A percentile compares a stretch with the other conserved stretches of the same genome.
Evolutionary conservation across 306 rosid genomes (phyloP).

Genomic region (Ammopiptanthus mongolicus): DNA sequence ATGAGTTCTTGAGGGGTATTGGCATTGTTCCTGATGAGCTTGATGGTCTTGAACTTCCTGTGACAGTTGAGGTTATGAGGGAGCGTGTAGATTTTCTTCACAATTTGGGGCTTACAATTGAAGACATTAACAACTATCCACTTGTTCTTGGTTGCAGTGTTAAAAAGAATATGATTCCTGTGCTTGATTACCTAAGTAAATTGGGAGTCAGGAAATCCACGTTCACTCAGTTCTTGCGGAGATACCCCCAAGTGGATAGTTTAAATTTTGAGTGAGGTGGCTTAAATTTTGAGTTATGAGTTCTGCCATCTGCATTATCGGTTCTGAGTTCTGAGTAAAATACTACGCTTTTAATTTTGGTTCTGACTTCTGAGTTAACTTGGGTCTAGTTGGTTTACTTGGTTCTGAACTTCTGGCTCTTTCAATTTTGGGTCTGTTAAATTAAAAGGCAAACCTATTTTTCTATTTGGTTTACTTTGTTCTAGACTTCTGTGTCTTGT

Average conservation of each 20-base stretch:
- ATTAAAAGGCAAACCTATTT: no score
- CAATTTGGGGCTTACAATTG: constrained; percentile 72
- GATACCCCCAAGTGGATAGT: constrained; percentile 96
- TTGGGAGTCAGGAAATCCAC: constrained; percentile 89
- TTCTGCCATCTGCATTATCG: no score
- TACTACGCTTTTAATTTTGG: no score
- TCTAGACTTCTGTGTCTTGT: no score
- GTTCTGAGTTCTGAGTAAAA: no score
- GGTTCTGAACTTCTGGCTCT: no score
- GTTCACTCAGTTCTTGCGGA: constrained; percentile 66
- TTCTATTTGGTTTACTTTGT: no score
- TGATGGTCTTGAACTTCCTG: constrained; percentile 97
- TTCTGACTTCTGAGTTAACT: no score
- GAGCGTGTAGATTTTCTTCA: constrained; percentile 92
- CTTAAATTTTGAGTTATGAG: no score
- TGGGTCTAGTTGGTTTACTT: no score
- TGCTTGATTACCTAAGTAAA: constrained; percentile 92
- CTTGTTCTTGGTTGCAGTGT: constrained; percentile 96
- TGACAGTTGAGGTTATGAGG: constrained; percentile 84
- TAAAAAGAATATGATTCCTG: constrained; percentile 99
- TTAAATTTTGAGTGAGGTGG: no score
- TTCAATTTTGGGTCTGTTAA: no score
- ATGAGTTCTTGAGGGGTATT: constrained; percentile 64
- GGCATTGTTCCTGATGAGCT: constrained; percentile 96
- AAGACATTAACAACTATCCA: constrained; percentile 87